Evolutionary conservation across 208 protist genomes (phyloP).

Genomic region (Herpetomonas tarakana): DNA sequence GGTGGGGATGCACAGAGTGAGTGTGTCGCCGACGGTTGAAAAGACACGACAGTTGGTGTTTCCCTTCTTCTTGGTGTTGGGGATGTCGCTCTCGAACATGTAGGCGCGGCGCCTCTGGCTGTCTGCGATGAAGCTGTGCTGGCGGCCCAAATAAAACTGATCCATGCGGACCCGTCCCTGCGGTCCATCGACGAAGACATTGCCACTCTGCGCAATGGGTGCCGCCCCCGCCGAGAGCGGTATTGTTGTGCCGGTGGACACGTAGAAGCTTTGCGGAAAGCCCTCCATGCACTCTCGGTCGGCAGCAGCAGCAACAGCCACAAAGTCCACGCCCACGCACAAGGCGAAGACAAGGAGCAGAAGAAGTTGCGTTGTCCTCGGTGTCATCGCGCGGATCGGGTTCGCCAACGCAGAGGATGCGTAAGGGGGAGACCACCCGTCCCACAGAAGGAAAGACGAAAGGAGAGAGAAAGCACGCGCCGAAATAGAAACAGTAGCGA

Average conservation of each 20-base stretch:
- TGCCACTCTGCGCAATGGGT: conserved; percentile 26
- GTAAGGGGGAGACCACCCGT: too few species aligned
- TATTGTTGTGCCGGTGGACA: conserved; percentile 30
- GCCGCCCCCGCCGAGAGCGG: conserved; percentile 12
- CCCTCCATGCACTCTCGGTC: background rate
- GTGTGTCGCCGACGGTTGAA: conserved; percentile 9
- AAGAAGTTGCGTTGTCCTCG: too few species aligned
- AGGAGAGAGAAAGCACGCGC: too few species aligned
- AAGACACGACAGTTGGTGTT: conserved; percentile 16
- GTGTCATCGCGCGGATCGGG: too few species aligned
- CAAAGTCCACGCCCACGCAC: too few species aligned
- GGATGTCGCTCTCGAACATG: background rate
- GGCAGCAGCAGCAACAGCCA: background rate
- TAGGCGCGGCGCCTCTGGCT: conserved; percentile 10
- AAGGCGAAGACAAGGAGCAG: too few species aligned
- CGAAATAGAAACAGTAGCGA: too few species aligned
- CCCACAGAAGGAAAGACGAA: too few species aligned
- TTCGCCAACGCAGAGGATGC: too few species aligned
- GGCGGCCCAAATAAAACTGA: conserved; percentile 28
- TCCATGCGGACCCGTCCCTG: conserved; percentile 26
- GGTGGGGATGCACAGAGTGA: background rate
- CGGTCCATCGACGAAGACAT: conserved; percentile 20
- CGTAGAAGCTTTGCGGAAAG: conserved; percentile 28
- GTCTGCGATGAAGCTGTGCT: conserved; percentile 24
- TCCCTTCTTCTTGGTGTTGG: conserved; percentile 3